Conservation (phyloP, 495 filamentous ascomycete species). For the Lasiosphaeris hirsuta region DNA sequence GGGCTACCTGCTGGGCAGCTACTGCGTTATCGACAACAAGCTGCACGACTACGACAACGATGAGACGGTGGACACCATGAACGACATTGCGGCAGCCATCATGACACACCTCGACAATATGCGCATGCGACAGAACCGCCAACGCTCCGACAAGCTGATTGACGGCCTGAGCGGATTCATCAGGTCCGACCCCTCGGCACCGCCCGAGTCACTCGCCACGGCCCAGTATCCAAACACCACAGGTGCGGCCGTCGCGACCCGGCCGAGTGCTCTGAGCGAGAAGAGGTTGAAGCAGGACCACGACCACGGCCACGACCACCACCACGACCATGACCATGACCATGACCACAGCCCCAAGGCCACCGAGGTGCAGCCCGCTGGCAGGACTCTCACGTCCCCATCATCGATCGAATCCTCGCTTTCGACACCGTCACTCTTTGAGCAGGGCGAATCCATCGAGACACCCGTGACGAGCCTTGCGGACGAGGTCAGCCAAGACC, state of each 20-base stretch:
- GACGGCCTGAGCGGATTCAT: constrained; percentile 38
- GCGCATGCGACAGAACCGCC: constrained; percentile 29
- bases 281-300: neutral
- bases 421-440: neutral
- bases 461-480: constrained; percentile 20
- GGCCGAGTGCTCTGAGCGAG: neutral
- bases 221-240: neutral
- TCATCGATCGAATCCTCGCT: constrained; percentile 23
- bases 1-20: constrained; percentile 30
- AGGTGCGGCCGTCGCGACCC: neutral
- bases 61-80: constrained; percentile 31
- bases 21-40: constrained; percentile 36
- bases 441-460: neutral
- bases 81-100: constrained; percentile 40
- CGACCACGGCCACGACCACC: no score
- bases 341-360: no score
- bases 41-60: constrained; percentile 29
- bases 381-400: constrained; percentile 9
- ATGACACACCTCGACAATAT: constrained; percentile 45
- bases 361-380: neutral
- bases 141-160: constrained; percentile 39
- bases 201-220: neutral
- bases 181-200: constrained; percentile 29
- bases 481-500: constrained; percentile 11
- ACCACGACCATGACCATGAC: no score